Evolutionary conservation across 257 asterid genomes (phyloP).

Genomic region (Fraxinus excelsior): DNA sequence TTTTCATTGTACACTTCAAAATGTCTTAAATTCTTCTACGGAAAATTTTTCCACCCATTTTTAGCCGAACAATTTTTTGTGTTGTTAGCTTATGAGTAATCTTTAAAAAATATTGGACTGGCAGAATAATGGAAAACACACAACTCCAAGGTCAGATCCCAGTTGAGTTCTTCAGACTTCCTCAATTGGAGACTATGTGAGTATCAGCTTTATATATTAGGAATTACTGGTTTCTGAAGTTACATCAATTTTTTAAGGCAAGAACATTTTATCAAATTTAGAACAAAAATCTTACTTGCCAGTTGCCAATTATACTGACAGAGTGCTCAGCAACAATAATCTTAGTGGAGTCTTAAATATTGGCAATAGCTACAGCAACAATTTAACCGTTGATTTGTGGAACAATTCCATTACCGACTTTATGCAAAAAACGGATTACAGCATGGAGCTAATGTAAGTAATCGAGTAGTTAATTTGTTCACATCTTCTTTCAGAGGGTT

Average conservation of each 20-base stretch:
- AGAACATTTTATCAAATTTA: not conserved
- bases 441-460: slow-evolving; percentile 48
- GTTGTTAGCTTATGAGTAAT: slow-evolving; percentile 16
- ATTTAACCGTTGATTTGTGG: slow-evolving; percentile 64
- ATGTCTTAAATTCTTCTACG: not conserved
- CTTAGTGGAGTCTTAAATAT: slow-evolving; percentile 65
- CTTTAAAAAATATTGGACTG: slow-evolving; percentile 15
- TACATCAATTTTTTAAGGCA: not conserved
- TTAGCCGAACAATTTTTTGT: slow-evolving; percentile 1
- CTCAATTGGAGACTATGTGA: slow-evolving; percentile 75
- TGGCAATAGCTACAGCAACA: slow-evolving; percentile 59
- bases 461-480: slow-evolving; percentile 11
- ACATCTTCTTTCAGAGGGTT: slow-evolving; percentile 3
- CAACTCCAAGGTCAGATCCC: slow-evolving; percentile 65
- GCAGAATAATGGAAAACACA: slow-evolving; percentile 71
- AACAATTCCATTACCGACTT: slow-evolving; percentile 60
- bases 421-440: slow-evolving; percentile 49
- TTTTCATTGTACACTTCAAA: not conserved
- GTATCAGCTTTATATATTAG: slow-evolving; percentile 21
- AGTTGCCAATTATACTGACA: slow-evolving; percentile 35
- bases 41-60: not conserved
- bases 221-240: not conserved
- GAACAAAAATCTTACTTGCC: slow-evolving; percentile 3
- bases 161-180: slow-evolving; percentile 48
- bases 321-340: slow-evolving; percentile 63